A percentile compares a stretch with the other conserved stretches of the same genome.
Conservation (phyloP, 2,329 filamentous ascomycete genomes). For the Endocalyx cinctus region DNA sequence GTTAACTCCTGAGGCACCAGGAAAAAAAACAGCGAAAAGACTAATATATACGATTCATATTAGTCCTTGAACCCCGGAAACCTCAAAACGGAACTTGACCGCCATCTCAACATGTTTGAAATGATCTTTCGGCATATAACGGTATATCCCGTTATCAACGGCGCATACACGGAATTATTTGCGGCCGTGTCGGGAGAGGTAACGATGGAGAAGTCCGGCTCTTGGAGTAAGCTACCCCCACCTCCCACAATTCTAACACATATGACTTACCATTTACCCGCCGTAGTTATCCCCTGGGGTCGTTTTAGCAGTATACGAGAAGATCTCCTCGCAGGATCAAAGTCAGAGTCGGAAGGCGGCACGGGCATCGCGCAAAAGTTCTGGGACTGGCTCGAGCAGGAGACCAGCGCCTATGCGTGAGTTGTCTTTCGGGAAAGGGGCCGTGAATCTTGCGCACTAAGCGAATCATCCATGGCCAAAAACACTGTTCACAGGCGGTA, state of each 20-base stretch:
- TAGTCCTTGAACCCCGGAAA: constrained; percentile 18
- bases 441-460: too few relatives aligned
- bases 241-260: too few relatives aligned
- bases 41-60: too few relatives aligned
- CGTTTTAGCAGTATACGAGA: constrained; percentile 21
- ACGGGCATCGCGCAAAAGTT: constrained; percentile 30
- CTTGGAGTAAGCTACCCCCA: too few relatives aligned
- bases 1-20: too few relatives aligned
- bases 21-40: too few relatives aligned
- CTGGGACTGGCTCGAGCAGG: constrained; percentile 40
- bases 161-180: constrained; percentile 37
- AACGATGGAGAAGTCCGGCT: constrained; percentile 23
- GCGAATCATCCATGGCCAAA: too few relatives aligned
- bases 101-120: constrained; percentile 7
- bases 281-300: constrained; percentile 45
- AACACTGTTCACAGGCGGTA: too few relatives aligned
- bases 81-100: constrained; percentile 15
- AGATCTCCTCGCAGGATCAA: constrained; percentile 25
- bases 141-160: constrained; percentile 16
- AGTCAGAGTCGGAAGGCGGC: constrained; percentile 27
- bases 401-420: too few relatives aligned
- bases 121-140: too few relatives aligned
- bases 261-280: too few relatives aligned
- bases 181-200: constrained; percentile 31
- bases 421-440: too few relatives aligned